Conservation (phyloP, 75 land plant genomes). For the Sequoiadendron giganteum region DNA sequence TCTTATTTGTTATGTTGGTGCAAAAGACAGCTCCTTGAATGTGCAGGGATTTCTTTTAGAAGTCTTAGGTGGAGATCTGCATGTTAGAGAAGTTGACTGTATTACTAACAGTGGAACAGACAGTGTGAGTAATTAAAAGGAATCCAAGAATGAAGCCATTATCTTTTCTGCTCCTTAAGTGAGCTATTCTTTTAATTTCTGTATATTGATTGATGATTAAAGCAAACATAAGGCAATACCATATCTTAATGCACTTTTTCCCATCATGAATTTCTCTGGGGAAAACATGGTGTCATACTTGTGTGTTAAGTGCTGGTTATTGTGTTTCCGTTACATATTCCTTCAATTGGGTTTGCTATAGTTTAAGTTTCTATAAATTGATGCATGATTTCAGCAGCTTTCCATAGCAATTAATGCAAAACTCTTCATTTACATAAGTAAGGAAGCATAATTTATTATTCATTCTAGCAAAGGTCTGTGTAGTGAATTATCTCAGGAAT, state of each 20-base stretch:
- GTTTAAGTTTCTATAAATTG: neutral
- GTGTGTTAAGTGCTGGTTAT: neutral
- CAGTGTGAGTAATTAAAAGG: too few relatives aligned
- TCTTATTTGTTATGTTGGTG: too few relatives aligned
- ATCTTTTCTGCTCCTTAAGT: too few relatives aligned
- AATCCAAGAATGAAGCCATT: too few relatives aligned
- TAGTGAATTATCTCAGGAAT: neutral
- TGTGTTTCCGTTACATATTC: neutral
- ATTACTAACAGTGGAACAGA: too few relatives aligned
- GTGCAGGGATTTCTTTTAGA: too few relatives aligned
- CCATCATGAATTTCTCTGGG: neutral
- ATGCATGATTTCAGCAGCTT: neutral
- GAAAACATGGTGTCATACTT: neutral
- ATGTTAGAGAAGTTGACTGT: too few relatives aligned
- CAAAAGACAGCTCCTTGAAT: too few relatives aligned
- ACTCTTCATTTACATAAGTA: neutral
- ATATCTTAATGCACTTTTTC: neutral
- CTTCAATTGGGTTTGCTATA: neutral
- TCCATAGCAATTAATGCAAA: neutral
- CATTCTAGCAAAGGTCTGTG: neutral
- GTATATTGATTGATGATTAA: too few relatives aligned
- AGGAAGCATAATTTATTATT: neutral
- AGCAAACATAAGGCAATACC: neutral
- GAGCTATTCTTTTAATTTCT: too few relatives aligned
- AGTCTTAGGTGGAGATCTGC: too few relatives aligned